A percentile compares a stretch with the other conserved stretches of the same genome.
Evolutionary conservation across 257 asterid genomes (phyloP).

Genomic region (Rubia yunnanensis): DNA sequence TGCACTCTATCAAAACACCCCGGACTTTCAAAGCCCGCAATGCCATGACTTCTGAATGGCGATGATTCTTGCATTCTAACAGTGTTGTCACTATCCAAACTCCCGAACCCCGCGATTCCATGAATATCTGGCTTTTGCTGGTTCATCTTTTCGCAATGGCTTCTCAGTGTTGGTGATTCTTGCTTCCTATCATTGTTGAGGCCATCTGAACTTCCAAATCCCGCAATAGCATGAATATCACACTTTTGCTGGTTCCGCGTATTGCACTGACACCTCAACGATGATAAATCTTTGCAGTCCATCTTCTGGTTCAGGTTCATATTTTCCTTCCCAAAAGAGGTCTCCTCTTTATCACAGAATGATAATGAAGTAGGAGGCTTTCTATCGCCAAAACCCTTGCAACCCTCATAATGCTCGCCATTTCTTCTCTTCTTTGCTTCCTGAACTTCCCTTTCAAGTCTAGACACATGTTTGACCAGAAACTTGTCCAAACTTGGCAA

Average conservation of each 20-base stretch:
- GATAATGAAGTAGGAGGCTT: not conserved
- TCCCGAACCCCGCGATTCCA: not conserved
- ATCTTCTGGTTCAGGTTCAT: constrained; percentile 31
- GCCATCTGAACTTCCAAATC: not conserved
- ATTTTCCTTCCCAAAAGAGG: constrained; percentile 43
- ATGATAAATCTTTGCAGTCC: no score
- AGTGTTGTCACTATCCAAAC: not conserved
- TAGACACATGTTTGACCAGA: constrained; percentile 59
- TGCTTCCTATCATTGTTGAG: not conserved
- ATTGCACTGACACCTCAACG: no score
- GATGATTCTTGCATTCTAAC: not conserved
- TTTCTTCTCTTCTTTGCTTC: constrained; percentile 48
- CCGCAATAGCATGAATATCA: not conserved
- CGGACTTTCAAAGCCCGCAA: not conserved
- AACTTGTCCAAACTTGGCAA: constrained; percentile 65
- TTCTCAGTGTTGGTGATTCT: constrained; percentile 1
- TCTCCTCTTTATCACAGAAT: not conserved
- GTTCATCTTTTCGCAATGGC: not conserved
- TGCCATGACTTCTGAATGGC: not conserved
- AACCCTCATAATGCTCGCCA: constrained; percentile 9
- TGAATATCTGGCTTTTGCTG: not conserved
- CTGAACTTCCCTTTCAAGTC: constrained; percentile 72
- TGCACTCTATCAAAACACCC: not conserved
- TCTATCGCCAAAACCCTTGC: constrained; percentile 1
- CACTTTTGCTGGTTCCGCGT: constrained; percentile 1